Percentiles rank a stretch among this genome's conserved stretches.
phyloP scores from a whole-genome alignment of 2,329 filamentous ascomycete species.

The Epichloe uncinata region DNA sequence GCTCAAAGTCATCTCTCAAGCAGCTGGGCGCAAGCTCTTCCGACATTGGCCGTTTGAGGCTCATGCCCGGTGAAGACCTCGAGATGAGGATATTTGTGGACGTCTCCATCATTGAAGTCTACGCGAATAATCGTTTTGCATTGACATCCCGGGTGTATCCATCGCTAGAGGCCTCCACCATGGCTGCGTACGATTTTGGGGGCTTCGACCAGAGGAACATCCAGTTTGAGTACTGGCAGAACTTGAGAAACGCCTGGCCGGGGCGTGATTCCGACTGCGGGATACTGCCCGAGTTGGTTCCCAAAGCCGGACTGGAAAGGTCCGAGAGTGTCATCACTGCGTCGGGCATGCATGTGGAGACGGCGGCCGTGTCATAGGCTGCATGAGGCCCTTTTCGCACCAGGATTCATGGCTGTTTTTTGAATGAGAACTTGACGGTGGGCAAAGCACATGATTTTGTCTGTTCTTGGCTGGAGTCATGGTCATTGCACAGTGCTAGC shows the following conservation, averaged over 20 bases:
- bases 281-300: constrained; percentile 3
- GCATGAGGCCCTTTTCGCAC: background rate
- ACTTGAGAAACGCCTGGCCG: constrained; percentile 3
- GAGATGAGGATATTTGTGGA: constrained; percentile 10
- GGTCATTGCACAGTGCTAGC: no score
- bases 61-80: constrained; percentile 10
- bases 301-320: background rate
- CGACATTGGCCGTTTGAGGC: constrained; percentile 2
- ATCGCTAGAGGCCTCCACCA: constrained; percentile 4
- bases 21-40: constrained; percentile 1
- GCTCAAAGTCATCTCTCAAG: constrained; percentile 8
- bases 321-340: background rate
- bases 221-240: constrained; percentile 2
- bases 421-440: no score
- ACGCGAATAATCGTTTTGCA: constrained; percentile 11
- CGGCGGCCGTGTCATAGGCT: constrained; percentile 1
- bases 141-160: constrained; percentile 12
- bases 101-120: constrained; percentile 11
- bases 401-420: no score
- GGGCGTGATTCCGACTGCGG: background rate
- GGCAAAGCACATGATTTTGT: no score
- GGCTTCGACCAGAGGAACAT: constrained; percentile 1
- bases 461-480: no score
- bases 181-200: constrained; percentile 1
- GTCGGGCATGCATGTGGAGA: background rate